Evolutionary conservation across 192 early-diverging fungal genomes (phyloP).

Genomic region (Coemansia sp.): DNA sequence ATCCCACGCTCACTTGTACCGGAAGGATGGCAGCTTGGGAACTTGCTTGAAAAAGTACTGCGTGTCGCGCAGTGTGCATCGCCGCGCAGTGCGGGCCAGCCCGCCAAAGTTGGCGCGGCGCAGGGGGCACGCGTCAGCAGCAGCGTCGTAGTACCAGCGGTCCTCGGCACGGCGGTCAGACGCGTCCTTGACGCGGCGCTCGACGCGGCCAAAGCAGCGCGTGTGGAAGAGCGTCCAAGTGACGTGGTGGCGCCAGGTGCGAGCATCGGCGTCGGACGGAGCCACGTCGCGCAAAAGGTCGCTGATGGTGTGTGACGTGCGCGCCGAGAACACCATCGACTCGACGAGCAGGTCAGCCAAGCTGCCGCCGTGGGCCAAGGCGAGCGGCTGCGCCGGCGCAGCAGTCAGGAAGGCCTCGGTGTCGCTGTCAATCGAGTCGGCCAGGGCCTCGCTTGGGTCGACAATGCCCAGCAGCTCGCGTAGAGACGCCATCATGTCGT

Average conservation of each 20-base stretch:
- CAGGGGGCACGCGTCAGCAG: conserved; percentile 37
- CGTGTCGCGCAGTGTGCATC: conserved; percentile 57
- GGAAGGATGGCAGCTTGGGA: conserved; percentile 55
- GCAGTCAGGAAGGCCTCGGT: conserved; percentile 41
- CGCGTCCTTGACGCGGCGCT: conserved; percentile 55
- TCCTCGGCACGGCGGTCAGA: conserved; percentile 52
- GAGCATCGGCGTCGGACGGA: conserved; percentile 21
- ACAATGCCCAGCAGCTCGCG: conserved; percentile 52
- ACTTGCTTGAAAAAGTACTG: conserved; percentile 58
- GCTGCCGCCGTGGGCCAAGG: conserved; percentile 12
- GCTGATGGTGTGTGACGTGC: conserved; percentile 55
- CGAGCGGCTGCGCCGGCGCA: conserved; percentile 21
- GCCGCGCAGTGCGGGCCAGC: conserved; percentile 51
- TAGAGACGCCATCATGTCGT: conserved; percentile 48
- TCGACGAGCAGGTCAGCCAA: conserved; percentile 45
- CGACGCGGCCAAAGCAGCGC: conserved; percentile 55
- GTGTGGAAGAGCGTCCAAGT: conserved; percentile 43
- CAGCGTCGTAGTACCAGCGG: conserved; percentile 56
- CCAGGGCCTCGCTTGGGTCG: conserved; percentile 51
- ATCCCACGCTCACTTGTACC: conserved; percentile 24
- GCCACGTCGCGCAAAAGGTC: conserved; percentile 53
- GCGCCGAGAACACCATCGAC: conserved; percentile 56
- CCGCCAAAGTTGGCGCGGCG: conserved; percentile 54
- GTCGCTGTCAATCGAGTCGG: conserved; percentile 51
- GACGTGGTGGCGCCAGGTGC: conserved; percentile 43